Base-by-base conservation (phyloP, 106 monocot genomes). In the Platanthera zijinensis region DNA sequence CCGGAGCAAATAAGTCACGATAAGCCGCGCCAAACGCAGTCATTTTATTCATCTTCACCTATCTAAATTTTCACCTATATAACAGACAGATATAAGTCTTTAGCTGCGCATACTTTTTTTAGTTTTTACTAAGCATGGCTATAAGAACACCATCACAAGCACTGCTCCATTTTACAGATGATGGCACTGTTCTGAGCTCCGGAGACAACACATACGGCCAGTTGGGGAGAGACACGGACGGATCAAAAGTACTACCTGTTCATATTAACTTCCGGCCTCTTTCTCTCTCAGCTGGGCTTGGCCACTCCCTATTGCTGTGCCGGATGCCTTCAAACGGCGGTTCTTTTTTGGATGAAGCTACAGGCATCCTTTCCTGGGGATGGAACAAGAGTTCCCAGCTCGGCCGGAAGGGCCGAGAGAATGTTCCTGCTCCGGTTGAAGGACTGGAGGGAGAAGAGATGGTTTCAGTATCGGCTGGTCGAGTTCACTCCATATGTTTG, bases 361-460 rank as follows among this genome's bases (percentile, higher is more conserved):
- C 73, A 21, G 75, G 72, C 0, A 56, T 96, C 15, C 28, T 86
- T 80, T 90, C 95, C 13, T 92, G 90, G 92, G 95, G 95, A 50
- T 96, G 95, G 92, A 96, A 96, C 54, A 28, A 69, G 18, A 86
- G 85, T 74, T 84, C 75, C 53, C 95, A 96, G 77, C 89, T 96
- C 3, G 90, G 95, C 9, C 92, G 85, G 4, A 56, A 56, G 57
- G 90, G 95, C 15, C 45, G 51, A 66, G 87, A 84, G 21, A 86
- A 85, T 51, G 45, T 77, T 15, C 89, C 92, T 49, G 72, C 39
- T 52, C 30, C 81, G 30, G 84, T 96, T 39, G 85, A 86, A 53
- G 76, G 81, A 70, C 61, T 92, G 45, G 79, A 72, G 2, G 79
- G 81, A 22, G 83, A 89, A 86, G 74, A 72, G 3, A 50, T 76